Evolutionary conservation across 495 filamentous ascomycete species (phyloP).

Genomic region (Rhypophila decipiens): DNA sequence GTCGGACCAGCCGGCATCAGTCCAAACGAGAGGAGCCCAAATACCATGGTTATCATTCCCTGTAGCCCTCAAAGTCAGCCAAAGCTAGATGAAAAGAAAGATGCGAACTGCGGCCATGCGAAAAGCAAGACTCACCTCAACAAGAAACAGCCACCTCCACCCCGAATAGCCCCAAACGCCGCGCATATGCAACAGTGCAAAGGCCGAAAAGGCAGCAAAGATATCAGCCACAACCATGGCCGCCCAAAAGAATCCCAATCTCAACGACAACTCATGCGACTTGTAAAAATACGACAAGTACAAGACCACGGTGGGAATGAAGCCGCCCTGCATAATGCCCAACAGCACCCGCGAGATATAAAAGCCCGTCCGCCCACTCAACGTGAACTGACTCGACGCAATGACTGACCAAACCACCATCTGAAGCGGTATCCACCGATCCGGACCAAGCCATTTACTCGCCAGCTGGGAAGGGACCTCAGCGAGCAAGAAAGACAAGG

Average conservation of each 20-base stretch:
- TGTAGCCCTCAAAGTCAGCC: constrained; percentile 1
- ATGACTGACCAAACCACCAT: constrained; percentile 71
- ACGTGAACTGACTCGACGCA: constrained; percentile 56
- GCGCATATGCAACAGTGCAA: constrained; percentile 43
- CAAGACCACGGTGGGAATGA: constrained; percentile 36
- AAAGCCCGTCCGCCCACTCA: constrained; percentile 53
- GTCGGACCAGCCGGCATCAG: constrained; percentile 49
- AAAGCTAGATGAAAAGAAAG: no score
- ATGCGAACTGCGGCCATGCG: no score
- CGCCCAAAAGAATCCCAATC: constrained; percentile 46
- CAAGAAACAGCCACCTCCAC: constrained; percentile 55
- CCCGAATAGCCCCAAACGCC: constrained; percentile 44
- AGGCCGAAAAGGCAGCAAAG: constrained; percentile 43
- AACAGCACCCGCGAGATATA: constrained; percentile 55
- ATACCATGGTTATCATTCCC: constrained; percentile 42
- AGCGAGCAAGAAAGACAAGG: constrained; percentile 56
- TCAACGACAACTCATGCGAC: constrained; percentile 41
- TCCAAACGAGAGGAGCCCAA: constrained; percentile 45
- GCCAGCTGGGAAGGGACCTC: constrained; percentile 71
- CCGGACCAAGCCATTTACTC: constrained; percentile 66
- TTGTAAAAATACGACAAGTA: constrained; percentile 53
- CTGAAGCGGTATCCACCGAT: constrained; percentile 74
- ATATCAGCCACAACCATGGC: constrained; percentile 43
- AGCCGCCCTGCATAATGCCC: constrained; percentile 67
- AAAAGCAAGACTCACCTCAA: constrained; percentile 25